Evolutionary conservation across 768 basidiomycete species (phyloP).

Genomic region (Strobilomyces echinocephalus): DNA sequence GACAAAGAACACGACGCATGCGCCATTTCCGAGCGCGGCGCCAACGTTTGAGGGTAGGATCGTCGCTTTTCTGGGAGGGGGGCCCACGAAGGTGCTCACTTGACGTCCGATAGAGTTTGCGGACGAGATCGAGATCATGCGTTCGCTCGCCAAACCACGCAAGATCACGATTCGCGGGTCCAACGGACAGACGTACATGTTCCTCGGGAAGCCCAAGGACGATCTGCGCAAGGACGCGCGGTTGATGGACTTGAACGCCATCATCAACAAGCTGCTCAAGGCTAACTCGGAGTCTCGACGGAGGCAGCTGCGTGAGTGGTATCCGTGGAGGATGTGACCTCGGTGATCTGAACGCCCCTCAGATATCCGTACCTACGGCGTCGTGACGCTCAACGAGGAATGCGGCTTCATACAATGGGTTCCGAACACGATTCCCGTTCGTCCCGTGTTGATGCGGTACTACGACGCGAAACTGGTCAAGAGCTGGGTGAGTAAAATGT

Average conservation of each 20-base stretch:
- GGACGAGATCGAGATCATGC: conserved; percentile 89
- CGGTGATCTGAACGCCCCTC: background rate
- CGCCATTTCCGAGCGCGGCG: conserved; percentile 73
- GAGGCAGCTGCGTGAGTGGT: conserved; percentile 73
- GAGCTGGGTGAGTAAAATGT: conserved; percentile 41
- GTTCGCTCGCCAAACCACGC: conserved; percentile 83
- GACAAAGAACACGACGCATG: conserved; percentile 50
- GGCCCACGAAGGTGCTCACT: background rate
- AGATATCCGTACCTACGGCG: conserved; percentile 95
- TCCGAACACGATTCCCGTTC: conserved; percentile 80
- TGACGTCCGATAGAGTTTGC: conserved; percentile 49
- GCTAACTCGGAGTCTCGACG: conserved; percentile 89
- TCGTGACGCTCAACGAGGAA: conserved; percentile 95
- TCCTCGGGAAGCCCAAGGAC: conserved; percentile 95
- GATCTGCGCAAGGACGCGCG: conserved; percentile 96
- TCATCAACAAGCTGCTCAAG: conserved; percentile 95
- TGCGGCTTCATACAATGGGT: conserved; percentile 99
- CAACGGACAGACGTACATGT: conserved; percentile 81
- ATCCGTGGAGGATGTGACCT: background rate
- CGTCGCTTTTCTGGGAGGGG: background rate
- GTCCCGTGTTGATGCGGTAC: conserved; percentile 62
- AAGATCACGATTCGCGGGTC: conserved; percentile 83
- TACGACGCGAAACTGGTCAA: conserved; percentile 54
- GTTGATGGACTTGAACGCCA: conserved; percentile 95
- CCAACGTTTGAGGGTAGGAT: conserved; percentile 66